Base-by-base conservation (phyloP, 352 stramenopile species). In the Phytophthora syringae region DNA sequence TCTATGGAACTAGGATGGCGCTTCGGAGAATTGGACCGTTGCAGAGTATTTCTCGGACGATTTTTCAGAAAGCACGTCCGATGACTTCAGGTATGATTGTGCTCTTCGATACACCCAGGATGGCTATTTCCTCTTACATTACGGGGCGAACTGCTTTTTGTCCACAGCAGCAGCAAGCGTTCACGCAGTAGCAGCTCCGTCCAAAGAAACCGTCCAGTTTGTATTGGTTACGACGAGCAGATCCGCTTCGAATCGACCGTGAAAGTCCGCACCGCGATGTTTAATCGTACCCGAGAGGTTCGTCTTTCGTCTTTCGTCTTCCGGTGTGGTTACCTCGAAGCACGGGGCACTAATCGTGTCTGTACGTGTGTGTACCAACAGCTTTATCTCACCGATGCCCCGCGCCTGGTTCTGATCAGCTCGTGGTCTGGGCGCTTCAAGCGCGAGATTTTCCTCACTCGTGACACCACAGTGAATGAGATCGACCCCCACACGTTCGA, bases 41-140 rank as follows among this genome's bases (percentile, higher is more conserved):
- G 82, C 84, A 6, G 86, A 94, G 52, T 94, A 92, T 45, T 93
- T 94, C 63, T 82, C 84, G 4, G 77, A 92, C 40, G 79, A 93
- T 60, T 92, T 93, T 49, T 94, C 84, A 21, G 82, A 92, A 61
- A 89, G 79, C 61, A 88, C 86, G 3, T 81, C 81, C 7, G 79
- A 89, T 25, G 76, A 90, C 22, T 77, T 90, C 54, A 84, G 69
- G 81, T 84, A 58, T 4, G 5, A 18, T 58, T 13, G 22, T 44
- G 18, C 28, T 30, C 20, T 28, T 16, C 16, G 52, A 22, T 7
- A 43, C 50, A 15, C n/a, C 40, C 50, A 39, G 9, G 16, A 36
- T 44, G 3, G 11, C 18, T 43, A 9, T 42, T 70, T 47, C 39
- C 21, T 15, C 13, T 64, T 28, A 30, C 18, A n/a, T 5, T n/a